Evolutionary conservation across 306 rosid genomes (phyloP).

Genomic region (Rosa persica): DNA sequence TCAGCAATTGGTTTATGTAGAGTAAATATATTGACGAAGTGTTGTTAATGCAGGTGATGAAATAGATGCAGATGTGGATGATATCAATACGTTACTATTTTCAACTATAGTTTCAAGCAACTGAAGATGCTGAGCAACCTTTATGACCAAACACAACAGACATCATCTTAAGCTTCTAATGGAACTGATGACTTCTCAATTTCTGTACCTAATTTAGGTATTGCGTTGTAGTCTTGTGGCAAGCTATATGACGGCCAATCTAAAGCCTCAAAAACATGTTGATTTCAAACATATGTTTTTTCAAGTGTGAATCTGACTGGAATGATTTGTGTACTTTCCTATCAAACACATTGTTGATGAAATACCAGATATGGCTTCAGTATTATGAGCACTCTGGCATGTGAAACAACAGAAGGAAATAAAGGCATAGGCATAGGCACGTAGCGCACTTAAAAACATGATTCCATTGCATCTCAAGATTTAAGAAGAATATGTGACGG

Average conservation of each 20-base stretch:
- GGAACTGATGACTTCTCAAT: neutral
- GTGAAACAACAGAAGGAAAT: neutral
- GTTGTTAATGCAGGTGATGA: slow-evolving; percentile 59
- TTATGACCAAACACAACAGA: neutral
- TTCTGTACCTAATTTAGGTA: neutral
- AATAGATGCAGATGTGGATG: slow-evolving; percentile 46
- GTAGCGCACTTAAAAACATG: neutral
- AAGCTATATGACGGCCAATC: neutral
- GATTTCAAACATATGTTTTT: neutral
- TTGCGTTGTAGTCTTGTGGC: neutral
- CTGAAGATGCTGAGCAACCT: slow-evolving; percentile 36
- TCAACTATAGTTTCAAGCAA: slow-evolving; percentile 67
- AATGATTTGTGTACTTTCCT: neutral
- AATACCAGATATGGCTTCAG: neutral
- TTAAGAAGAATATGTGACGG: slow-evolving; percentile 7
- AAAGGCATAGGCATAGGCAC: neutral
- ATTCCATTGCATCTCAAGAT: slow-evolving; percentile 9
- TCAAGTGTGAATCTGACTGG: too few relatives aligned
- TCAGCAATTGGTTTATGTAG: neutral
- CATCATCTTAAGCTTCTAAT: neutral
- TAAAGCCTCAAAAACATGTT: neutral
- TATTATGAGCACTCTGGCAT: neutral
- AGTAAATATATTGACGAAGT: neutral
- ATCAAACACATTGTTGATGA: neutral
- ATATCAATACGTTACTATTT: slow-evolving; percentile 75